phyloP scores from a whole-genome alignment of 169 alveolate species.

The Amoebophrya sp. region DNA sequence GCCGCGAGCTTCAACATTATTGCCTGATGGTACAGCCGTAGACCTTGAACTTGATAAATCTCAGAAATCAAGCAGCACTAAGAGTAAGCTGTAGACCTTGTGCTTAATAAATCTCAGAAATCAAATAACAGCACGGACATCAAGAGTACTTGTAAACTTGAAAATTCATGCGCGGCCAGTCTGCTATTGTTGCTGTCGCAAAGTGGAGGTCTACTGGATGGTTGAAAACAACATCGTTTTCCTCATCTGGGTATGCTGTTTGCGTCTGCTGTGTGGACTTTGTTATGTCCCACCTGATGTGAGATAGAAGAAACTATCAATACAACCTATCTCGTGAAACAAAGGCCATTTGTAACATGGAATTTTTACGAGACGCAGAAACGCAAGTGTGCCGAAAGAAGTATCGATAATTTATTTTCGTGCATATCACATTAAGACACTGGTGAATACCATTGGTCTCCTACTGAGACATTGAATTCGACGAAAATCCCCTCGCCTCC shows the following conservation, averaged over 20 bases:
- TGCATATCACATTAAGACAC: too few species aligned
- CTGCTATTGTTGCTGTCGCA: background rate
- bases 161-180: background rate
- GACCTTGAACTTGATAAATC: background rate
- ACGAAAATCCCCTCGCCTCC: background rate
- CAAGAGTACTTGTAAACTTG: constrained; percentile 3
- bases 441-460: constrained; percentile 18
- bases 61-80: background rate
- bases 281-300: background rate
- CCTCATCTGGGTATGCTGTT: background rate
- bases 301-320: too few species aligned
- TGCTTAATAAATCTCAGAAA: background rate
- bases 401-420: too few species aligned
- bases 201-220: background rate
- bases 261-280: constrained; percentile 8
- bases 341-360: too few species aligned
- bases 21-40: background rate
- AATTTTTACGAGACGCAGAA: too few species aligned
- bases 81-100: background rate
- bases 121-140: background rate
- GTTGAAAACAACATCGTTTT: constrained; percentile 12
- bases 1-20: background rate
- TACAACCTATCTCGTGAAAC: too few species aligned
- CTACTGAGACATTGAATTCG: background rate
- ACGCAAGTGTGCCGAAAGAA: too few species aligned